Evolutionary conservation across 768 basidiomycete species (phyloP).

Genomic region (Lentinula boryana): DNA sequence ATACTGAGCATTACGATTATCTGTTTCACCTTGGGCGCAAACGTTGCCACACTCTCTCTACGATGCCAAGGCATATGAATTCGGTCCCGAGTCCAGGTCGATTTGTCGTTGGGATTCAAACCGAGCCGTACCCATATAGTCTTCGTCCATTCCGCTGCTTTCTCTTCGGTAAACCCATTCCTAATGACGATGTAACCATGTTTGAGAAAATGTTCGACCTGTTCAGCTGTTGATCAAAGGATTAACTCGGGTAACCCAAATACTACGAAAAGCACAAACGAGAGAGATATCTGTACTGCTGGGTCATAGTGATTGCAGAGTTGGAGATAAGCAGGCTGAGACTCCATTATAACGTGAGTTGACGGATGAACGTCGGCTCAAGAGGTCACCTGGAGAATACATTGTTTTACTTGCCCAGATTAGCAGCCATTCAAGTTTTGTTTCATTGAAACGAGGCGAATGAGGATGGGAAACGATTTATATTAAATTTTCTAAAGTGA

Average conservation of each 20-base stretch:
- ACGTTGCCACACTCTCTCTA: conserved; percentile 37
- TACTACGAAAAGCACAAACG: conserved; percentile 18
- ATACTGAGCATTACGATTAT: background rate
- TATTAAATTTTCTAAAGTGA: conserved; percentile 24
- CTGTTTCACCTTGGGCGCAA: conserved; percentile 43
- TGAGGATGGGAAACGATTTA: background rate
- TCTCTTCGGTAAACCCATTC: conserved; percentile 45
- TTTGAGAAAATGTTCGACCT: conserved; percentile 49
- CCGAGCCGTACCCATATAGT: conserved; percentile 48
- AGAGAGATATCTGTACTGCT: conserved; percentile 32
- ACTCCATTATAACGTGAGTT: background rate
- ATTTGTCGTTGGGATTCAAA: conserved; percentile 45
- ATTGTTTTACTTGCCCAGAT: background rate
- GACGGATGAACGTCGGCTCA: background rate
- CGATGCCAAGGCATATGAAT: conserved; percentile 52
- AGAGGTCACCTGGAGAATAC: conserved; percentile 2
- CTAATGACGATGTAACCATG: conserved; percentile 50
- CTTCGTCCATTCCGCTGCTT: conserved; percentile 42
- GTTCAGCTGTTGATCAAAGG: conserved; percentile 26
- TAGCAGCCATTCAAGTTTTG: background rate
- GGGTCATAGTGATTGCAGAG: conserved; percentile 11
- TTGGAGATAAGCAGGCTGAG: conserved; percentile 3
- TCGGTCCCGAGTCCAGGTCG: conserved; percentile 47
- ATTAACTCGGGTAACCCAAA: background rate
- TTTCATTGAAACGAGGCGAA: background rate